Base-by-base conservation (phyloP, 371 early-diverging fungal genomes). In the Mortierella sp. region DNA sequence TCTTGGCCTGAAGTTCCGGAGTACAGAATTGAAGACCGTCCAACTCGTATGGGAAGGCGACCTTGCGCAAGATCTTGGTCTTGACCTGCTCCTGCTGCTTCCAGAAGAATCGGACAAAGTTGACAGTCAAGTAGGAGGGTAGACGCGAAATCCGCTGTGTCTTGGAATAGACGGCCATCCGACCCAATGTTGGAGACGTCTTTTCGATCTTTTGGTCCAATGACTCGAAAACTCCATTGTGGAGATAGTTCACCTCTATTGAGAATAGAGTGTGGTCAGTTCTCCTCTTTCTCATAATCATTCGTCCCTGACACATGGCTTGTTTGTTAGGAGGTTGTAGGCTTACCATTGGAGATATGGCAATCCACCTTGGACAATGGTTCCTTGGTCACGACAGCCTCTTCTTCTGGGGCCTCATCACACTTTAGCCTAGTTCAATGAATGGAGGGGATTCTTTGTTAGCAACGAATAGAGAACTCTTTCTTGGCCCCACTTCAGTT, bases 51-150 rank as follows among this genome's bases (percentile, higher is more conserved):
- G 98, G 97, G 74, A 94, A 98, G 72, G 95, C 93, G 54, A 98
- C 97, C 76, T 91, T 91, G 80, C 91, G 87, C 54, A 94, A 67
- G 74, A 99, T 98, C 81, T 99, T 99, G 44, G 97, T 95, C 50
- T 92, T 92, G n/a, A 94, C 86, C 41, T 85, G 81, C 67, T 93
- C 92, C 22, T 87, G 80, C 0, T 92, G 82, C 67, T 97, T 96
- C 99, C 99, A 98, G 81, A 92, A 97, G 83, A 98, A 97, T 24
- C 99, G 89, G 39, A 96, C 92, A 79, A 95, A 97, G 61, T 94
- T 91, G 19, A 97, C 81, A 0, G 96, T 90, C 57, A 99, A 74
- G 71, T 98, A 98, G 16, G 84, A 76, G 1, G 99, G 99, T 34
- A 98, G 79, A 5, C 97, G 88, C 14, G 86, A 87, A 22, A 99